Base-by-base conservation (phyloP, 192 early-diverging fungal species). In the Rhizophagus prolifer region DNA sequence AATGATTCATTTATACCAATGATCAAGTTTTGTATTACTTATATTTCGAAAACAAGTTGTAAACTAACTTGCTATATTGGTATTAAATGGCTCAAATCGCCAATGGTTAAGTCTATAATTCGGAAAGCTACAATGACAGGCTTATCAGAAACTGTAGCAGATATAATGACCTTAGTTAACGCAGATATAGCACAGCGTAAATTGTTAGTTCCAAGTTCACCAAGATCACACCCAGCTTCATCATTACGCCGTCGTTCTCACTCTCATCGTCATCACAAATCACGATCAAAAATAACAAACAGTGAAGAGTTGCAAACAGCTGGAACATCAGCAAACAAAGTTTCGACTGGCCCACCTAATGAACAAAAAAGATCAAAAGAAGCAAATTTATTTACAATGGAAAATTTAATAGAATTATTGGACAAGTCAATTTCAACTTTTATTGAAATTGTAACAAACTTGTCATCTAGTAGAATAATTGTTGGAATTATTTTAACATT, bases 71-170 rank as follows among this genome's bases (percentile, higher is more conserved):
- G 86, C 62, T 81, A 82, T 25, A 83, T 82, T 14, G 91, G 90
- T 14, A 82, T 94, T 12, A 86, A 88, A 77, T 94, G 90, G 83
- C 83, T 89, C 81, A 92, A 92, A 73, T 88, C 80, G 36, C 84
- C 89, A 13, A 87, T 94, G 83, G 84, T 93, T 10, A 94, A 94
- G 72, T 85, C 85, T 25, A 89, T 92, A 70, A 87, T 92, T 23
- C 85, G 83, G 58, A 83, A 76, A 59, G 88, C 89, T 6, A 85
- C 89, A 23, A 71, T 88, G n/a, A 81, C 85, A 50, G 91, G 91
- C 1, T 85, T 90, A 36, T 70, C 80, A 25, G 89, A 88, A 23
- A 86, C 87, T 1, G 59, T 88, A 19, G 74, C 68, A 2, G 84
- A 84, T 21, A 25, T 91, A n/a, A 30, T 80, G 12, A 80, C 84